Base-by-base conservation (phyloP, 352 stramenopile genomes). In the Phytophthora capsici region DNA sequence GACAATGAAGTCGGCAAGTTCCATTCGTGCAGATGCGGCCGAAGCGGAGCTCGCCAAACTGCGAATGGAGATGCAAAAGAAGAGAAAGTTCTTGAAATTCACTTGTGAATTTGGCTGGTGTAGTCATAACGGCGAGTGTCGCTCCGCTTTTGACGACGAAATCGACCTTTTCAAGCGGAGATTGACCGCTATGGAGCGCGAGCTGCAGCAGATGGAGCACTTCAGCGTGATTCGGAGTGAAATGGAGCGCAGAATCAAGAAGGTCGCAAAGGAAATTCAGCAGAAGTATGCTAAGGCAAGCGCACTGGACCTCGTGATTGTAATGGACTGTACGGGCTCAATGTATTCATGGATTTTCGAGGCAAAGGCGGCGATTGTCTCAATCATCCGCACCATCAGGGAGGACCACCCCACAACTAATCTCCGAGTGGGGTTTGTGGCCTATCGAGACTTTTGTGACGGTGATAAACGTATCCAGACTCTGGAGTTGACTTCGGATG, bases 291-390 rank as follows among this genome's bases (percentile, higher is more conserved):
- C 41, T 0, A 44, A 56, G 6, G 59, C 65, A 2, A 82, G 63
- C 26, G 26, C 62, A 0, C 51, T 86, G 1, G 73, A 86, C 6
- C 55, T 86, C 8, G 77, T 86, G 30, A 71, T 82, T 16, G 71
- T 68, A 1, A 81, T 86, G 73, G 77, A 83, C 40, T 86, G 73
- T 41, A 86, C 77, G 14, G 23, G 12, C 0, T 86, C 73, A 8
- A 83, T 82, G 73, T 6, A 4, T 17, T 44, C 40, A 9, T 86
- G 67, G 69, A 86, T 83, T 28, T 1, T 41, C 1, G 4, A 66
- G 20, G 73, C 76, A 17, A 73, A 79, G 34, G 19, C 41, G n/a
- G 55, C 71, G 0, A 62, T 80, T 5, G 20, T 69, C 7, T 52
- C 48, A 4, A 79, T 83, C 40, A 81, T 86, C 34, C 45, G 57